Evolutionary conservation across 2,329 filamentous ascomycete genomes (phyloP), one percentile per base, ranked within the genome.

Genomic region (Ophidiomyces ophidiicola): DNA sequence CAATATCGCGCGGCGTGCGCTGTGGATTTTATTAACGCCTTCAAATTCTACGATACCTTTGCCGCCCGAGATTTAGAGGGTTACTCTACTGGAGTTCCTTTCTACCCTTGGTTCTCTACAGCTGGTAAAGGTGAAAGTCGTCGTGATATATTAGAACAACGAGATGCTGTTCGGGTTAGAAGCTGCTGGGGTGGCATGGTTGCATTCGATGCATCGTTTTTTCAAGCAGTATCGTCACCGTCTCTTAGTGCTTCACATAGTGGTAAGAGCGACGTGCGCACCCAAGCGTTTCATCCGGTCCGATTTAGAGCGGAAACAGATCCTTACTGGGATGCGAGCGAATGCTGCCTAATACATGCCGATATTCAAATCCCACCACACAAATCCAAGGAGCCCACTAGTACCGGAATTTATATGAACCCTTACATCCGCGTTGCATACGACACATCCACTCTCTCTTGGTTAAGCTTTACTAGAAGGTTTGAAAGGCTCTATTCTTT

Each of bases 141-240:
- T 31, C 63, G 66, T 3, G 79, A 81, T 53, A 76, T 84, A 12
- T 56, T 82, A 1, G 62, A 62, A 0, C 71, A 74, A 40, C 64
- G 55, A 32, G 65, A 68, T 46, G 62, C 79, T 0, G 80, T 86
- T 1, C 70, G 75, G 6, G 80, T 85, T 1, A 72, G 71, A 49
- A 78, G 76, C 46, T 86, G 82, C 59, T 86, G 81, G 82, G 78
- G 80, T 37, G 82, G 82, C 15, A 84, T 85, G 72, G 77, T 67
- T 17, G 64, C 65, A 11, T 68, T 68, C 45, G 64, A 68, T 45
- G 64, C 64, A 6, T 55, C 50, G 24, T 66, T 61, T 35, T 66
- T 68, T 48, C 65, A 68, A 46, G 43, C 45, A 21, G n/a, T n/a
- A n/a, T n/a, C n/a, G n/a, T 32, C 36, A 6, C 15, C 31, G n/a